Evolutionary conservation across 1,284 basidiomycete genomes (phyloP).

Genomic region (Porogramme epimiltina): DNA sequence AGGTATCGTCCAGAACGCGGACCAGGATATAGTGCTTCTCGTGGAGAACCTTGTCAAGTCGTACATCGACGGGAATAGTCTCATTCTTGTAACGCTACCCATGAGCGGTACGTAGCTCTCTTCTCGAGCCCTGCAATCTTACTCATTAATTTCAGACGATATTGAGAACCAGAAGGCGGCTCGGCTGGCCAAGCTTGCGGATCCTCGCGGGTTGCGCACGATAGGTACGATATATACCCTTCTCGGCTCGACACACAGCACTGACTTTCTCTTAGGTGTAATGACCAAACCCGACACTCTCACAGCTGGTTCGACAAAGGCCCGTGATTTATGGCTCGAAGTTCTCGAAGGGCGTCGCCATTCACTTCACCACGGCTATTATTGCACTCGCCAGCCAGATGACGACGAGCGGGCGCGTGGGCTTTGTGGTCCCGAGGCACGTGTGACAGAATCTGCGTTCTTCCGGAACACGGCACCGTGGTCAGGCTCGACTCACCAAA

Average conservation of each 20-base stretch:
- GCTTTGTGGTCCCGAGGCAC: constrained; percentile 39
- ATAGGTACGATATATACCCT: constrained; percentile 45
- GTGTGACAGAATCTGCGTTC: constrained; percentile 43
- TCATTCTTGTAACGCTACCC: constrained; percentile 64
- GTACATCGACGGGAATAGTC: constrained; percentile 42
- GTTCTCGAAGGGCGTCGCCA: constrained; percentile 51
- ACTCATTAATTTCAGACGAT: constrained; percentile 47
- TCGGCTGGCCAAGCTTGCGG: constrained; percentile 50
- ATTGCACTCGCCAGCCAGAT: constrained; percentile 66
- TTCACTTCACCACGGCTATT: constrained; percentile 59
- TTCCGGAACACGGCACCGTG: constrained; percentile 55
- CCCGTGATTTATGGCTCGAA: constrained; percentile 48
- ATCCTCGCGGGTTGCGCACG: constrained; percentile 54
- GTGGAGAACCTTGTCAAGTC: constrained; percentile 48
- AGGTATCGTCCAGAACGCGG: constrained; percentile 55
- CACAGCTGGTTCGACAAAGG: constrained; percentile 43
- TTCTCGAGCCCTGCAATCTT: background rate
- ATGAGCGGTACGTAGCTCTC: constrained; percentile 50
- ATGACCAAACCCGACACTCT: constrained; percentile 68
- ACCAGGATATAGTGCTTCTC: constrained; percentile 41
- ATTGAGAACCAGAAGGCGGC: constrained; percentile 65
- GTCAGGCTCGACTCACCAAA: constrained; percentile 42
- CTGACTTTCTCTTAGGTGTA: constrained; percentile 44
- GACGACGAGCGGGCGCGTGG: constrained; percentile 50
- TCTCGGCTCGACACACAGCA: background rate